A percentile compares a stretch with the other conserved stretches of the same genome.
phyloP scores from a whole-genome alignment of 805 yeast genomes.

The baker's yeast (Saccharomyces cerevisiae) region DNA sequence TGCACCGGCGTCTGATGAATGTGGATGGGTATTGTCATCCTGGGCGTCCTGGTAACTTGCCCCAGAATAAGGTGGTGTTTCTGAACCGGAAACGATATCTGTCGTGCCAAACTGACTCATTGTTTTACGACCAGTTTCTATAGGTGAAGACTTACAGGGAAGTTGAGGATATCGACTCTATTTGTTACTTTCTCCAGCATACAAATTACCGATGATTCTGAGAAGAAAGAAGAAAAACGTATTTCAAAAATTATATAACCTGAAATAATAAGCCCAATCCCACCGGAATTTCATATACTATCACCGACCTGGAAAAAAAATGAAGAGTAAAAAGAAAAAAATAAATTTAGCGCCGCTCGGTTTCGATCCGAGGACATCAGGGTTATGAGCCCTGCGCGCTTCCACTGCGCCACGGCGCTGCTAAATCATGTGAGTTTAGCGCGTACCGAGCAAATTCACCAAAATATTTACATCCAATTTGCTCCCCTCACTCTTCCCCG shows the following conservation, averaged over 20 bases:
- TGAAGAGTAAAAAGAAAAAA: too few species aligned
- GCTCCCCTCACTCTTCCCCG: too few species aligned
- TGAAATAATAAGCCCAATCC: background rate
- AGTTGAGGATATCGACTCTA: background rate
- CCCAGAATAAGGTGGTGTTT: background rate
- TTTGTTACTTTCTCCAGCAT: background rate
- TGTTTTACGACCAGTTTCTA: background rate
- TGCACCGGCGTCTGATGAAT: background rate
- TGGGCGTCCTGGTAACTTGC: background rate
- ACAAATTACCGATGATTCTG: background rate
- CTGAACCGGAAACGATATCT: background rate
- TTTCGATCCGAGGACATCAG: constrained; percentile 97
- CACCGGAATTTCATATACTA: background rate
- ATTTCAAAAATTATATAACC: background rate
- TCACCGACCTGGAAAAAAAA: background rate
- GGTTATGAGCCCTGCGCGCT: constrained; percentile 99
- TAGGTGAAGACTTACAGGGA: background rate
- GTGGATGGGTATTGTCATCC: background rate
- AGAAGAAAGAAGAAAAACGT: background rate
- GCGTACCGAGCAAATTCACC: too few species aligned
- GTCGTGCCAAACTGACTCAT: background rate
- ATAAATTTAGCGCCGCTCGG: constrained; percentile 73
- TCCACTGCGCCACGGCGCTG: constrained; percentile 98
- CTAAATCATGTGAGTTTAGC: background rate
- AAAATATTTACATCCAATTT: too few species aligned